Evolutionary conservation across 2,329 filamentous ascomycete genomes (phyloP).

Genomic region (Domatiomyces catenatus): DNA sequence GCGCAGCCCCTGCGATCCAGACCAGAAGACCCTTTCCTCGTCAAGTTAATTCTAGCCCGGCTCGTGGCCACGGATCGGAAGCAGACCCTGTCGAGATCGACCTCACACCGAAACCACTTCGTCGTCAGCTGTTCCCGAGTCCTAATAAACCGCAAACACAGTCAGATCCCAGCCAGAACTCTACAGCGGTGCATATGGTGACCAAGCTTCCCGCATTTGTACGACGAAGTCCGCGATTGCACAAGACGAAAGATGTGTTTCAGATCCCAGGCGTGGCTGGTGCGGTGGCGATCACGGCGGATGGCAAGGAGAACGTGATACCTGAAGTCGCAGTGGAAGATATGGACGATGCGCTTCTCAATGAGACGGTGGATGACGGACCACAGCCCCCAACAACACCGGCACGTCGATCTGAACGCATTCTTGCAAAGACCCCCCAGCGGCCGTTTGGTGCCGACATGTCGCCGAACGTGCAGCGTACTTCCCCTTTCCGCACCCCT

Average conservation of each 20-base stretch:
- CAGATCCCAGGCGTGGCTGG: slow-evolving; percentile 14
- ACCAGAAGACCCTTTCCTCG: slow-evolving; percentile 24
- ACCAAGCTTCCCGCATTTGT: slow-evolving; percentile 13
- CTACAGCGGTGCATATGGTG: background rate
- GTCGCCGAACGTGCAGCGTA: slow-evolving; percentile 21
- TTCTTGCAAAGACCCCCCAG: slow-evolving; percentile 15
- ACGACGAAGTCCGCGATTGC: slow-evolving; percentile 17
- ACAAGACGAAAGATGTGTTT: slow-evolving; percentile 15
- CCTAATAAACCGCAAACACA: slow-evolving; percentile 9
- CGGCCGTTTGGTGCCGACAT: slow-evolving; percentile 12
- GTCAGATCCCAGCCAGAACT: slow-evolving; percentile 5
- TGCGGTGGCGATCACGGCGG: slow-evolving; percentile 25
- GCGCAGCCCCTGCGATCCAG: slow-evolving; percentile 26
- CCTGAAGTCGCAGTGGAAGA: slow-evolving; percentile 29
- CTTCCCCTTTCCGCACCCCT: slow-evolving; percentile 13
- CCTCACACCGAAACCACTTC: slow-evolving; percentile 40
- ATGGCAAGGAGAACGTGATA: slow-evolving; percentile 45
- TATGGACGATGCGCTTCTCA: slow-evolving; percentile 46
- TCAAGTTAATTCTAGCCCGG: slow-evolving; percentile 48
- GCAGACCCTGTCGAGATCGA: slow-evolving; percentile 31
- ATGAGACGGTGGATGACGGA: slow-evolving; percentile 34
- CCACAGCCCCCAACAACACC: slow-evolving; percentile 24
- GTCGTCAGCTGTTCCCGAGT: slow-evolving; percentile 30
- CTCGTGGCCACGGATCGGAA: slow-evolving; percentile 30
- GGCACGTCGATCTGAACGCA: slow-evolving; percentile 17